phyloP scores from a whole-genome alignment of 208 protist species.

The Crithidia bombi region DNA sequence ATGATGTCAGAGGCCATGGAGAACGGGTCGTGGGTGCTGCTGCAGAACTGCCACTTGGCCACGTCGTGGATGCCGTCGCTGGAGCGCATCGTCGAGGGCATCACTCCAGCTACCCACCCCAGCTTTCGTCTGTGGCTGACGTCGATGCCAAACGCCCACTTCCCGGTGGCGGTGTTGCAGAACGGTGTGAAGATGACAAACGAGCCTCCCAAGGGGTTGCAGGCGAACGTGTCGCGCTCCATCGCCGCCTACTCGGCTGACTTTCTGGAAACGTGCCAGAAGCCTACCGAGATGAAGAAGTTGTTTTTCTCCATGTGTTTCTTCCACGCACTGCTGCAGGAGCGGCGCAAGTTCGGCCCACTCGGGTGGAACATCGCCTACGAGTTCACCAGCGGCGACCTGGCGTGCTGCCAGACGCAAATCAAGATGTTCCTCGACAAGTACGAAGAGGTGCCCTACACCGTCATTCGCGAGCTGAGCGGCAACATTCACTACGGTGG shows the following conservation, averaged over 20 bases:
- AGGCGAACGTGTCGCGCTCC: slow-evolving; percentile 95
- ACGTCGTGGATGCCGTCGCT: slow-evolving; percentile 98
- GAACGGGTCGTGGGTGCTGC: slow-evolving; percentile 95
- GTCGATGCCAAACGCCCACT: slow-evolving; percentile 96
- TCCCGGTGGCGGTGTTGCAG: slow-evolving; percentile 98
- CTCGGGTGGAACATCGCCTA: slow-evolving; percentile 99
- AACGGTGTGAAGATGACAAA: slow-evolving; percentile 99
- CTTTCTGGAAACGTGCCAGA: slow-evolving; percentile 88
- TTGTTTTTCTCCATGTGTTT: slow-evolving; percentile 97
- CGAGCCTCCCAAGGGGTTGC: slow-evolving; percentile 98
- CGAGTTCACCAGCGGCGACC: slow-evolving; percentile 97
- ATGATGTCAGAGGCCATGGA: slow-evolving; percentile 94
- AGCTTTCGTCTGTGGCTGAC: slow-evolving; percentile 99
- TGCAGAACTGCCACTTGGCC: slow-evolving; percentile 99
- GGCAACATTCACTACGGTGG: slow-evolving; percentile 99
- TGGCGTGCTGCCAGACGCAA: slow-evolving; percentile 93
- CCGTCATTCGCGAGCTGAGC: slow-evolving; percentile 96
- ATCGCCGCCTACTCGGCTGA: slow-evolving; percentile 82
- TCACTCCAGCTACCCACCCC: slow-evolving; percentile 87
- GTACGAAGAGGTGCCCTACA: slow-evolving; percentile 96
- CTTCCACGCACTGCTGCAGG: slow-evolving; percentile 98
- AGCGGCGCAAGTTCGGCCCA: slow-evolving; percentile 98
- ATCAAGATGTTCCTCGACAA: slow-evolving; percentile 97
- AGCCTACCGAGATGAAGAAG: slow-evolving; percentile 93
- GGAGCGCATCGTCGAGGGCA: slow-evolving; percentile 95